Base-by-base conservation (phyloP, 257 asterid species). In the Solanum ossicruentum region DNA sequence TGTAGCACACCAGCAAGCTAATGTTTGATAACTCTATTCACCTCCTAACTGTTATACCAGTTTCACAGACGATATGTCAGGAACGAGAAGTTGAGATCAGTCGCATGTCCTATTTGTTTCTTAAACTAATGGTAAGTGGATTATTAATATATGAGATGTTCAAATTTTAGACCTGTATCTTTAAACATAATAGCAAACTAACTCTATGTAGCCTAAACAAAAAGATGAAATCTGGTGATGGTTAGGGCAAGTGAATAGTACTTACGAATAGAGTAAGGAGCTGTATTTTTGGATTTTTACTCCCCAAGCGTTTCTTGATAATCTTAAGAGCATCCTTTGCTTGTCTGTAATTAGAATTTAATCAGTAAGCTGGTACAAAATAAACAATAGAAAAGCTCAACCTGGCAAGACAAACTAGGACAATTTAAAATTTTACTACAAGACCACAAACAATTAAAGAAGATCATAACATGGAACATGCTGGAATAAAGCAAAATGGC, bases 201-300 rank as follows among this genome's bases (percentile, higher is more conserved):
- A 77, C 23, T 77, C 63, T 16, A 51, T 23, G 47, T 52, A 77
- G 43, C 49, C 63, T 77, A 77, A 52, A 77, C 63, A 77, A 52
- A 51, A 23, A 51, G 47, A 43, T n/a, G 20, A 51, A 78, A 78
- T 78, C 65, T 52, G 52, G 65, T 78, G 52, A 78, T 52, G 20
- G 60, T 51, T 16, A 26, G 82, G n/a, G 60, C 65, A 77, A 77
- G 23, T 51, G 65, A 32, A 71, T 51, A 85, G 69, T 66, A 90
- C 98, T 91, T 91, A 97, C 99, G 88, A 95, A 93, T 86, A 97
- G 90, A 0, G 96, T 89, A 86, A 97, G 98, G 84, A 95, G 93
- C 91, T 97, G 99, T 86, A 91, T 94, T 86, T 97, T 94, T 54
- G 98, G 97, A 90, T 91, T 97, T 87, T 95, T 97, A 83, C 87